phyloP scores from a whole-genome alignment of 2,329 filamentous ascomycete species.

The Trichoderma breve region DNA sequence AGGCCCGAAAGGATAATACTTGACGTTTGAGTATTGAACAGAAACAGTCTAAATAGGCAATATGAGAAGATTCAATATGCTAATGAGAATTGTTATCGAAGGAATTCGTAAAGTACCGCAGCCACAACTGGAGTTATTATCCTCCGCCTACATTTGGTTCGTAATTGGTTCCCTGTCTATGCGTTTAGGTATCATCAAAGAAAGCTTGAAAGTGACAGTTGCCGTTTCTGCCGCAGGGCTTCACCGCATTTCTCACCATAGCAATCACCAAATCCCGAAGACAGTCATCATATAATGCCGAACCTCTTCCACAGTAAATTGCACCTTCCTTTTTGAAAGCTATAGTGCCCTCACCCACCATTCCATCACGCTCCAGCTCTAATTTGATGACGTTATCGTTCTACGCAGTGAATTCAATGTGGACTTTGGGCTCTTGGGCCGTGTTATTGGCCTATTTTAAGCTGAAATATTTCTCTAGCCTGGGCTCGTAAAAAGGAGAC shows the following conservation, averaged over 20 bases:
- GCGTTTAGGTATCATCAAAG: neutral
- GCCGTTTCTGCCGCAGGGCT: neutral
- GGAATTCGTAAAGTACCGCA: neutral
- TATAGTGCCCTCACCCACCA: neutral
- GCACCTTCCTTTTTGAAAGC: neutral
- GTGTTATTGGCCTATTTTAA: no score
- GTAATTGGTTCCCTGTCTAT: no score
- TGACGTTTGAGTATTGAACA: neutral
- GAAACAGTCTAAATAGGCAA: neutral
- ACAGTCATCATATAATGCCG: neutral
- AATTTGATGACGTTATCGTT: neutral
- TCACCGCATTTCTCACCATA: neutral
- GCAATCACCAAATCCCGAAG: neutral
- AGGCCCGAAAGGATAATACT: neutral
- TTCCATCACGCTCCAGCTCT: neutral
- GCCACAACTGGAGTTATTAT: neutral
- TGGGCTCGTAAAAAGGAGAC: no score
- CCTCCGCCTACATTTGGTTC: neutral
- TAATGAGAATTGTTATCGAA: neutral
- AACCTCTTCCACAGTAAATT: neutral
- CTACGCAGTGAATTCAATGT: neutral
- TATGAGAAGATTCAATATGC: neutral
- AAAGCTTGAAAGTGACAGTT: neutral
- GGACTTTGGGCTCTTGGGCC: neutral
- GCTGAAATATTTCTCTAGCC: no score